These are phyloP conservation scores for Bryopsis sp. DNA, from an alignment of 139 green algal species.

Conservation along the genomic window DNA sequence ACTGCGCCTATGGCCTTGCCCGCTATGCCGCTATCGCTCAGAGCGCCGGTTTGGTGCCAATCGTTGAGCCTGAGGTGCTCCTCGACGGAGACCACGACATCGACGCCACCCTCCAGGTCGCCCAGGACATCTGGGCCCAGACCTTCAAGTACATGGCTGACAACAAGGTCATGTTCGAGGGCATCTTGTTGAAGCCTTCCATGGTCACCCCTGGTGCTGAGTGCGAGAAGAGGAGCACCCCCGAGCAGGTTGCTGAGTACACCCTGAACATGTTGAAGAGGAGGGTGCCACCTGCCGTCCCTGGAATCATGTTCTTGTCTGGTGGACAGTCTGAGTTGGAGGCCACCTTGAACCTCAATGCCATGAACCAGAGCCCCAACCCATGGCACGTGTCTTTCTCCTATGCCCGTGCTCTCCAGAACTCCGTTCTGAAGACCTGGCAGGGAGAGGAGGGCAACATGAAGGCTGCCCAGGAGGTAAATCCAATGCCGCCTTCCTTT, in stretches of 20 bases:
- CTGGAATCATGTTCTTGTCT: constrained; percentile 99
- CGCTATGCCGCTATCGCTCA: constrained; percentile 95
- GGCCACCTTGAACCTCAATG: constrained; percentile 98
- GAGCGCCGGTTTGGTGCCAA: constrained; percentile 87
- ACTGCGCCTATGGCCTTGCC: constrained; percentile 94
- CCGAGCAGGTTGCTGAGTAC: constrained; percentile 85
- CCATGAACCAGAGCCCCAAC: constrained; percentile 99
- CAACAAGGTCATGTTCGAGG: constrained; percentile 93
- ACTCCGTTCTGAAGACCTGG: constrained; percentile 75
- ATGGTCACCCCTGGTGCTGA: constrained; percentile 99
- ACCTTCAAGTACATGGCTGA: constrained; percentile 98
- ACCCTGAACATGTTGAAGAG: constrained; percentile 90
- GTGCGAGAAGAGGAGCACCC: constrained; percentile 50
- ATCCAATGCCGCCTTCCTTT: too few relatives aligned
- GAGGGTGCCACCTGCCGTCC: constrained; percentile 93
- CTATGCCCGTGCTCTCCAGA: constrained; percentile 96
- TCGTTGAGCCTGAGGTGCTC: constrained; percentile 98
- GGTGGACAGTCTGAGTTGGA: constrained; percentile 98
- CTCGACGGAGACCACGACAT: constrained; percentile 92
- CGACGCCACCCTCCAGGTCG: constrained; percentile 75
- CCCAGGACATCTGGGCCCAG: constrained; percentile 82
- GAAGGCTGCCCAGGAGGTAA: constrained; percentile 27
- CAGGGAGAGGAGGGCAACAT: constrained; percentile 31
- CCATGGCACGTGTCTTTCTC: constrained; percentile 99
- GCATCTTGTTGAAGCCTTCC: constrained; percentile 98